Evolutionary conservation across 2,329 filamentous ascomycete genomes (phyloP).

Genomic region (Fusarium camptoceras): DNA sequence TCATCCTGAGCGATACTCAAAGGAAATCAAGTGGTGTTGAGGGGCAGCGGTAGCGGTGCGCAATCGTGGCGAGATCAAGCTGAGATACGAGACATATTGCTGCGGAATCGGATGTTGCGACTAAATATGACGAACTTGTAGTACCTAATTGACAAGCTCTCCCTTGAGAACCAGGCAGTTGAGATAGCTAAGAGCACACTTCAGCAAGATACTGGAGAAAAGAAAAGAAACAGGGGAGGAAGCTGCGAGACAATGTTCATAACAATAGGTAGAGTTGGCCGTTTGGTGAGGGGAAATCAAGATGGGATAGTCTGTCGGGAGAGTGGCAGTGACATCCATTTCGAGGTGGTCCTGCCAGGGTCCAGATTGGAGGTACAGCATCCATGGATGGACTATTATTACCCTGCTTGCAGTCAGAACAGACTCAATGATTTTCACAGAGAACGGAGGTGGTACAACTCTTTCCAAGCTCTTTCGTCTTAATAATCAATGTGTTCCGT

Average conservation of each 20-base stretch:
- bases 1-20: constrained; percentile 37
- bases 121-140: neutral
- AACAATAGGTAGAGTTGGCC: constrained; percentile 3
- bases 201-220: neutral
- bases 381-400: neutral
- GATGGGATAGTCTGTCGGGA: constrained; percentile 5
- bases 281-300: constrained; percentile 18
- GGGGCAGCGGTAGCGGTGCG: neutral
- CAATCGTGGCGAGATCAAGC: constrained; percentile 18
- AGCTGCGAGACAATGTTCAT: neutral
- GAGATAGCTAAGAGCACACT: neutral
- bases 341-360: neutral
- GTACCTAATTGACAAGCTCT: neutral
- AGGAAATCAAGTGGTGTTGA: neutral
- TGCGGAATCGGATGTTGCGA: neutral
- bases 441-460: neutral
- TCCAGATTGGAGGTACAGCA: neutral
- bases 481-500: neutral
- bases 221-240: neutral
- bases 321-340: constrained; percentile 29
- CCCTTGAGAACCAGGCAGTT: neutral
- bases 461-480: neutral
- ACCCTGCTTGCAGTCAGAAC: neutral
- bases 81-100: constrained; percentile 23
- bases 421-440: neutral